These are phyloP conservation scores for Sporobolus alterniflorus DNA, from an alignment of 202 grass and related monocot genomes.

Conservation along the genomic window DNA sequence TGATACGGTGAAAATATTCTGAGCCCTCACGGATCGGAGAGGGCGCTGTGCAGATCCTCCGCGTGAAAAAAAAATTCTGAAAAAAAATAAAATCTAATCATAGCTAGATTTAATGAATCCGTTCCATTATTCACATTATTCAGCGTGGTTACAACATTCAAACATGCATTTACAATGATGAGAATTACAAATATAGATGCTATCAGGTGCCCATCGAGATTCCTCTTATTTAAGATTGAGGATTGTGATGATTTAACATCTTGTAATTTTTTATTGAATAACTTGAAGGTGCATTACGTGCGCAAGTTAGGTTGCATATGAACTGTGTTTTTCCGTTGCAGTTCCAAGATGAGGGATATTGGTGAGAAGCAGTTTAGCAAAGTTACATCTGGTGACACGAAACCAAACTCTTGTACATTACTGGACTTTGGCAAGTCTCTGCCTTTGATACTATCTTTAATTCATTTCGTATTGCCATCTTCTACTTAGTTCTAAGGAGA, in stretches of 20 bases:
- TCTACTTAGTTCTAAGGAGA: not conserved
- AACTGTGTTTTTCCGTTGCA: constrained; percentile 31
- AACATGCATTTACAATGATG: no score
- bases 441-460: constrained; percentile 5
- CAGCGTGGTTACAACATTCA: no score
- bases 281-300: not conserved
- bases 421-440: constrained; percentile 79
- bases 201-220: constrained; percentile 61
- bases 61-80: no score
- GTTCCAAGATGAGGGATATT: constrained; percentile 89
- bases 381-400: constrained; percentile 89
- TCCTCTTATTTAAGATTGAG: not conserved
- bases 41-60: no score
- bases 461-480: constrained; percentile 23
- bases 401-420: constrained; percentile 94
- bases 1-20: no score
- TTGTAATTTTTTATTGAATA: not conserved
- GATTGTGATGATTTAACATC: not conserved
- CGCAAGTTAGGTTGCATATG: not conserved
- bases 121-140: no score
- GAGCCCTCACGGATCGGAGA: no score
- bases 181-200: no score
- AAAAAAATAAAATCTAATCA: no score
- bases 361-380: constrained; percentile 85
- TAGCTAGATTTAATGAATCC: no score